Evolutionary conservation across 1,284 basidiomycete genomes (phyloP).

Genomic region (Austropuccinia psidii): DNA sequence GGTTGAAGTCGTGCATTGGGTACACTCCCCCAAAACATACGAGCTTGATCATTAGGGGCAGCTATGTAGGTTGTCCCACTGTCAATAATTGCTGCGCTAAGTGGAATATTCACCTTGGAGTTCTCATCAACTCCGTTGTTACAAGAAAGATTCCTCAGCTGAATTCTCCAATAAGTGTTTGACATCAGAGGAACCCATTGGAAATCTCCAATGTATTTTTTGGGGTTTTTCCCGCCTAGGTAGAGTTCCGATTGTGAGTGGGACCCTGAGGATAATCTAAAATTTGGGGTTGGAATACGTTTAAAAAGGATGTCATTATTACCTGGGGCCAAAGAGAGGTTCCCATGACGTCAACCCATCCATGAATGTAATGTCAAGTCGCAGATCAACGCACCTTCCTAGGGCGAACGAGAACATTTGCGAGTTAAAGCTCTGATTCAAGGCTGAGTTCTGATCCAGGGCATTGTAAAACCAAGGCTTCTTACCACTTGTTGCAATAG

Average conservation of each 20-base stretch:
- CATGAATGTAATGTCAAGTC: neutral
- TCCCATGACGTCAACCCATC: neutral
- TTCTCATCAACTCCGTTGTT: slow-evolving; percentile 10
- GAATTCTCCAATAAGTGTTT: slow-evolving; percentile 31
- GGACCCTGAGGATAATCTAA: slow-evolving; percentile 14
- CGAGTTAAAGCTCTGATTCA: slow-evolving; percentile 2
- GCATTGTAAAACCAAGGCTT: slow-evolving; percentile 37
- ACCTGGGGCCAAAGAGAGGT: neutral
- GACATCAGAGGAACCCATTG: slow-evolving; percentile 25
- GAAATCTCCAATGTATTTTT: slow-evolving; percentile 18
- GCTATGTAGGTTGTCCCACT: slow-evolving; percentile 36
- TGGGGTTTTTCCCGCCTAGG: slow-evolving; percentile 28
- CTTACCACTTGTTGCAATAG: slow-evolving; percentile 28
- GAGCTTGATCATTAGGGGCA: slow-evolving; percentile 25
- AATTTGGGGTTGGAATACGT: neutral
- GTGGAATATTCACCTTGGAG: slow-evolving; percentile 6
- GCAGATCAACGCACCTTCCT: slow-evolving; percentile 16
- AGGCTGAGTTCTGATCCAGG: slow-evolving; percentile 11
- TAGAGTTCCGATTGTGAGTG: slow-evolving; percentile 23
- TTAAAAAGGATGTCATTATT: neutral
- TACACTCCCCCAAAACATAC: slow-evolving; percentile 30
- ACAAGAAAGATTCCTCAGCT: slow-evolving; percentile 24
- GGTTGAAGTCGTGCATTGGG: slow-evolving; percentile 18
- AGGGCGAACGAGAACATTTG: slow-evolving; percentile 35
- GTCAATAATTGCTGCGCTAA: slow-evolving; percentile 25